Percentiles rank a stretch among this genome's conserved stretches.
Evolutionary conservation across 257 asterid species (phyloP).

Genomic region (Lycium barbarum): DNA sequence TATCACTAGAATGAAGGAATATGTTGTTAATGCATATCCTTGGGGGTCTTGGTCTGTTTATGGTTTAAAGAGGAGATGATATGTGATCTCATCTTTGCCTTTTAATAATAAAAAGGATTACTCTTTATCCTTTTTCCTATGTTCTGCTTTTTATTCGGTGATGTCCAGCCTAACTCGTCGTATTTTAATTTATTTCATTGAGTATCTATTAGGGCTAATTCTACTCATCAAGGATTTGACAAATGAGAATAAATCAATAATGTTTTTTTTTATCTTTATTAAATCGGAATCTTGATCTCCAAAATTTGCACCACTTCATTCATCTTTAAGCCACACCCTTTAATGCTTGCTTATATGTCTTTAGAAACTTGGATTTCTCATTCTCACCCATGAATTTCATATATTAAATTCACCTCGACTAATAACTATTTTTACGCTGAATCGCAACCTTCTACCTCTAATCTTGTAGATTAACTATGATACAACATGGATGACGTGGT

Average conservation of each 20-base stretch:
- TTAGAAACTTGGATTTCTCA: neutral
- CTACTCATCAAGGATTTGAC: no score
- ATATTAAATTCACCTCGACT: no score
- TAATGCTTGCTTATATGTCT: neutral
- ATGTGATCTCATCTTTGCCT: conserved; percentile 25
- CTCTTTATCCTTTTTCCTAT: neutral
- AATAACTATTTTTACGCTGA: no score
- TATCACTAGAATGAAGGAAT: neutral
- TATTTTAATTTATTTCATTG: neutral
- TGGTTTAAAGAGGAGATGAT: neutral
- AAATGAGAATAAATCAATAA: no score
- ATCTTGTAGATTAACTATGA: neutral
- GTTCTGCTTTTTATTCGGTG: neutral
- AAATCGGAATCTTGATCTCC: no score
- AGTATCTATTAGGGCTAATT: neutral
- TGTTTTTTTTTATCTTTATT: no score
- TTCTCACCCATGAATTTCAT: no score
- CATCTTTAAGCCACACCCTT: neutral
- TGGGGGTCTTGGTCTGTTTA: neutral
- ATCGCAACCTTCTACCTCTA: neutral
- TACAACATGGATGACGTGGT: neutral
- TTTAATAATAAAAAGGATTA: conserved; percentile 30
- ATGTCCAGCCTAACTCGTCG: fast-evolving
- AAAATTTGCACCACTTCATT: neutral
- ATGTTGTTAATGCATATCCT: conserved; percentile 17